These are phyloP conservation scores for Saururus chinensis DNA, from an alignment of 164 flowering plant species.

Conservation along the genomic window DNA sequence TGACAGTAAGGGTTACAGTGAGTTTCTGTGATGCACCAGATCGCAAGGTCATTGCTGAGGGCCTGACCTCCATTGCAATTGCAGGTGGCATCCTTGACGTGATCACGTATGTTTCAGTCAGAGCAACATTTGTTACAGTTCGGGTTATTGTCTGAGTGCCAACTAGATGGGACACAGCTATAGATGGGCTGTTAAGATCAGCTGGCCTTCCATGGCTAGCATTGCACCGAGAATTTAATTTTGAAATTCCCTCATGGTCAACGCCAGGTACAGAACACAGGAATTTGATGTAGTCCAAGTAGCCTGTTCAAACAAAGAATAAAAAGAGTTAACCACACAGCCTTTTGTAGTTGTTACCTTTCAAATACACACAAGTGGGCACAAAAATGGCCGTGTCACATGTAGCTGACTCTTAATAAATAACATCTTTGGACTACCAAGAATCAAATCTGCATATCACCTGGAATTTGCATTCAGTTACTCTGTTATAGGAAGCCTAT, in stretches of 20 bases:
- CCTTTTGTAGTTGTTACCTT: too few relatives aligned
- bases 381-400: too few relatives aligned
- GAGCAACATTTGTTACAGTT: slow-evolving; percentile 74
- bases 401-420: too few relatives aligned
- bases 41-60: slow-evolving; percentile 75
- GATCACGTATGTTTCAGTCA: slow-evolving; percentile 71
- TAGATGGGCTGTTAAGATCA: slow-evolving; percentile 79
- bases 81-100: slow-evolving; percentile 68
- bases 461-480: too few relatives aligned
- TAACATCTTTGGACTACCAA: too few relatives aligned
- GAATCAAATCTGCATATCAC: too few relatives aligned
- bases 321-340: too few relatives aligned
- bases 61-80: slow-evolving; percentile 63
- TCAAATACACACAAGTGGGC: too few relatives aligned
- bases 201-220: slow-evolving; percentile 52
- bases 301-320: slow-evolving; percentile 34
- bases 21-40: slow-evolving; percentile 61
- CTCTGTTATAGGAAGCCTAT: too few relatives aligned
- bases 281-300: slow-evolving; percentile 71
- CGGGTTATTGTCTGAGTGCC: slow-evolving; percentile 61
- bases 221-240: slow-evolving; percentile 56
- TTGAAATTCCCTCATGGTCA: slow-evolving; percentile 50
- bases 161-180: slow-evolving; percentile 71
- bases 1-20: slow-evolving; percentile 55
- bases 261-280: slow-evolving; percentile 88